Evolutionary conservation across 768 basidiomycete species (phyloP).

Genomic region (Austroboletus festivus): DNA sequence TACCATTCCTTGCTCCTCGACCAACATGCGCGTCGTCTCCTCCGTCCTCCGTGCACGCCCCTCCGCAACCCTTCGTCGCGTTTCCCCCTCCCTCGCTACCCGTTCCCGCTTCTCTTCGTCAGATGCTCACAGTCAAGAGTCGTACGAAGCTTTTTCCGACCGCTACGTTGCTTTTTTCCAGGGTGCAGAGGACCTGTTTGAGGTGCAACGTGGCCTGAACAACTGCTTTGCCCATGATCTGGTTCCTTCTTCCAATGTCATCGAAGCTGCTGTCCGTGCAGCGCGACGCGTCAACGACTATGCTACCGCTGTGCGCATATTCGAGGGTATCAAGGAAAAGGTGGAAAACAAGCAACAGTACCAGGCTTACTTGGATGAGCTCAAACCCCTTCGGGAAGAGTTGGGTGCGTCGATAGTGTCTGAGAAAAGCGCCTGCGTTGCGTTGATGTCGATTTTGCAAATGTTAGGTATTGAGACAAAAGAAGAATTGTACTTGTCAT

Average conservation of each 20-base stretch:
- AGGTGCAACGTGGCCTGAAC: slow-evolving; percentile 98
- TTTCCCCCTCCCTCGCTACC: slow-evolving; percentile 43
- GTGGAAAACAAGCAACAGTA: slow-evolving; percentile 98
- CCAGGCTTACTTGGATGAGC: slow-evolving; percentile 86
- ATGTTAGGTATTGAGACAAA: slow-evolving; percentile 52
- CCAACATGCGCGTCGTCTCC: slow-evolving; percentile 58
- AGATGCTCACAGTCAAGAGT: slow-evolving; percentile 77
- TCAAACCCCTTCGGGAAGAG: slow-evolving; percentile 86
- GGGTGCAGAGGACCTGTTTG: slow-evolving; percentile 91
- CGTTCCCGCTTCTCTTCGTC: slow-evolving; percentile 38
- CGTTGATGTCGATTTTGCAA: background rate
- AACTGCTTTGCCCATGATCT: slow-evolving; percentile 99
- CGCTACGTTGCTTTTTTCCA: slow-evolving; percentile 95
- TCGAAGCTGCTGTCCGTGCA: slow-evolving; percentile 86
- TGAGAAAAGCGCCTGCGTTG: background rate
- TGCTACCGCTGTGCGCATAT: slow-evolving; percentile 92
- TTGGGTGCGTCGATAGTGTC: slow-evolving; percentile 55
- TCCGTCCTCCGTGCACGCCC: slow-evolving; percentile 64
- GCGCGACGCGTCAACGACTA: slow-evolving; percentile 94
- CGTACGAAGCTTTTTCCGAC: slow-evolving; percentile 90
- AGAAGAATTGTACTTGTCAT: slow-evolving; percentile 61
- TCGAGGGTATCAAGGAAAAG: slow-evolving; percentile 96
- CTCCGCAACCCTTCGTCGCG: slow-evolving; percentile 37
- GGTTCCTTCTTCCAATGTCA: slow-evolving; percentile 78
- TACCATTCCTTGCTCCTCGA: slow-evolving; percentile 14